Evolutionary conservation across 345 rosid genomes (phyloP).

Genomic region (Citrus australasica): DNA sequence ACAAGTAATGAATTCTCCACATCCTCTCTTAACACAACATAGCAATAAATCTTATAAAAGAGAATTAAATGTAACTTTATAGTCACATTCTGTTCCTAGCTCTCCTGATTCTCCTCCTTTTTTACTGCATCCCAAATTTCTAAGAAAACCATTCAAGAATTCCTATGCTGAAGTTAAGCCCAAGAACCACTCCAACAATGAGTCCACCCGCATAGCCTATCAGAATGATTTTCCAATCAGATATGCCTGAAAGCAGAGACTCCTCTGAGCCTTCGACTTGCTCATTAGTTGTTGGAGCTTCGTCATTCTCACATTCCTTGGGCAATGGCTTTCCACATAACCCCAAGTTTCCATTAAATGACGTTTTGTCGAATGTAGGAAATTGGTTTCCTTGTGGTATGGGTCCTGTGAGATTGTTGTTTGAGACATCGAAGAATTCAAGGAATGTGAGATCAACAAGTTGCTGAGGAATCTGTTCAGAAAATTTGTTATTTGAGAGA

Average conservation of each 20-base stretch:
- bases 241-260: neutral
- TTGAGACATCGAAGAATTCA: no score
- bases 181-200: neutral
- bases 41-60: no score
- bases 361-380: neutral
- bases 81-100: neutral
- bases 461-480: neutral
- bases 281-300: neutral
- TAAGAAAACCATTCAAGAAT: neutral
- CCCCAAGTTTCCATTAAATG: neutral
- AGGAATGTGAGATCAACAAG: neutral
- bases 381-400: constrained; percentile 1
- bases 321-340: no score
- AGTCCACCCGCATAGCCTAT: neutral
- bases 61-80: no score
- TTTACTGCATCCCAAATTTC: neutral
- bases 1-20: no score
- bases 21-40: no score
- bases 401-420: neutral
- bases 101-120: neutral
- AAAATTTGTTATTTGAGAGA: neutral
- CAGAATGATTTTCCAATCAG: neutral
- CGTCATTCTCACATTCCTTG: no score
- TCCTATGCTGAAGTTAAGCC: neutral
- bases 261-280: neutral